phyloP scores from a whole-genome alignment of 2,329 filamentous ascomycete species.

The Hansfordia pulvinata region DNA sequence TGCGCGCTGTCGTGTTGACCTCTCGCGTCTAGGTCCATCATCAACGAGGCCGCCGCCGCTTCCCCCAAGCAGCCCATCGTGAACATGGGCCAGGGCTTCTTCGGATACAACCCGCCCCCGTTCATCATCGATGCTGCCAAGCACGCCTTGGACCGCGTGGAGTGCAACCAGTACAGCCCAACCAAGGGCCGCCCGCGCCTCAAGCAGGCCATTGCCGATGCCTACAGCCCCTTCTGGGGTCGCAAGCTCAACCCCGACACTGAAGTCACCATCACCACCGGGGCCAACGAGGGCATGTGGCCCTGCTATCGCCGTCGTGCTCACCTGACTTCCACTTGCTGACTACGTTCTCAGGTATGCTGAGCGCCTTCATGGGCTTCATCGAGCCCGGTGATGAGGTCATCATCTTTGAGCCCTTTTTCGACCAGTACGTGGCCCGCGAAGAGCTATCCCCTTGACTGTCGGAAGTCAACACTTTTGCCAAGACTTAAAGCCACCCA shows the following conservation, averaged over 20 bases:
- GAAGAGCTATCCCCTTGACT: too few species aligned
- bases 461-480: too few species aligned
- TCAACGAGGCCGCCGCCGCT: slow-evolving; percentile 51
- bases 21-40: slow-evolving; percentile 36
- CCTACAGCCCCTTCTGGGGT: slow-evolving; percentile 84
- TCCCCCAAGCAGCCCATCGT: slow-evolving; percentile 51
- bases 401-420: slow-evolving; percentile 96
- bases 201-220: slow-evolving; percentile 83
- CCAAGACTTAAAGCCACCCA: too few species aligned
- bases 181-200: slow-evolving; percentile 86
- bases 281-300: slow-evolving; percentile 58
- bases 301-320: not conserved
- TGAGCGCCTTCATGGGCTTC: slow-evolving; percentile 96
- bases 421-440: slow-evolving; percentile 73
- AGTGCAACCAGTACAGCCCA: slow-evolving; percentile 97
- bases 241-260: slow-evolving; percentile 73
- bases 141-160: slow-evolving; percentile 73
- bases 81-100: slow-evolving; percentile 59
- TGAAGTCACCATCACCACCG: slow-evolving; percentile 89
- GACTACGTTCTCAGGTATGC: slow-evolving; percentile 48
- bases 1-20: not conserved
- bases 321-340: not conserved
- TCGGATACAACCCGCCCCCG: slow-evolving; percentile 84
- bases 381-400: slow-evolving; percentile 91
- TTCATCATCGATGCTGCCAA: slow-evolving; percentile 92